Evolutionary conservation across 257 asterid species (phyloP).

Genomic region (Misopates orontium): DNA sequence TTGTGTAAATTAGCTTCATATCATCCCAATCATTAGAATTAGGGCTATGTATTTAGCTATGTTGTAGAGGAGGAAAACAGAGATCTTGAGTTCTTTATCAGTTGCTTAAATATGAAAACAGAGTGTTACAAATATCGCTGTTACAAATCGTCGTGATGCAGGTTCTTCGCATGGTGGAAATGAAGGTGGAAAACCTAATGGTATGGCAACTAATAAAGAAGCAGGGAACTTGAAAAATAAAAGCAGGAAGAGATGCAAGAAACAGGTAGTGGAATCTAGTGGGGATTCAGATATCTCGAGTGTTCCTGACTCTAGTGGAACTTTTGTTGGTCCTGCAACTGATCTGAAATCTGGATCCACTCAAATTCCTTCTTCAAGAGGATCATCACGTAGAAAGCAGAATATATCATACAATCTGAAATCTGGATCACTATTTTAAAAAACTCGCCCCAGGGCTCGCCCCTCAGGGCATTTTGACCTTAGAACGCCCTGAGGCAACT

Average conservation of each 20-base stretch:
- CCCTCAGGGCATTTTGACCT: too few species aligned
- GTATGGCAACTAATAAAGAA: constrained; percentile 21
- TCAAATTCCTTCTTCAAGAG: constrained; percentile 31
- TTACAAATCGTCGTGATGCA: constrained; percentile 17
- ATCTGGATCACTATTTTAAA: too few species aligned
- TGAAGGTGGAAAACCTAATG: constrained; percentile 15
- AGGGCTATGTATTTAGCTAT: too few species aligned
- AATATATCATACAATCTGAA: constrained; percentile 44
- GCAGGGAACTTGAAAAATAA: constrained; percentile 25
- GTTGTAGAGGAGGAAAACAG: too few species aligned
- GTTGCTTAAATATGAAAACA: too few species aligned
- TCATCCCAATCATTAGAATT: too few species aligned
- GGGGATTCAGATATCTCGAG: constrained; percentile 32
- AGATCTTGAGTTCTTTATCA: too few species aligned
- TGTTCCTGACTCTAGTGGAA: constrained; percentile 32
- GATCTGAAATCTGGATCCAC: constrained; percentile 38
- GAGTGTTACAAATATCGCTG: constrained; percentile 27
- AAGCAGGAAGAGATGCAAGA: constrained; percentile 39
- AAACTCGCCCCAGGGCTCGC: too few species aligned
- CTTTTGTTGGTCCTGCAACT: too few species aligned
- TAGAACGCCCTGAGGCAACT: too few species aligned
- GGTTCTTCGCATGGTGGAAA: constrained; percentile 25
- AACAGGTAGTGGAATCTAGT: constrained; percentile 32
- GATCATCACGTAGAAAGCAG: constrained; percentile 59
- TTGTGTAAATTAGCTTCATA: too few species aligned